Conservation (phyloP, 768 basidiomycete species). For the Saitozyma podzolica region DNA sequence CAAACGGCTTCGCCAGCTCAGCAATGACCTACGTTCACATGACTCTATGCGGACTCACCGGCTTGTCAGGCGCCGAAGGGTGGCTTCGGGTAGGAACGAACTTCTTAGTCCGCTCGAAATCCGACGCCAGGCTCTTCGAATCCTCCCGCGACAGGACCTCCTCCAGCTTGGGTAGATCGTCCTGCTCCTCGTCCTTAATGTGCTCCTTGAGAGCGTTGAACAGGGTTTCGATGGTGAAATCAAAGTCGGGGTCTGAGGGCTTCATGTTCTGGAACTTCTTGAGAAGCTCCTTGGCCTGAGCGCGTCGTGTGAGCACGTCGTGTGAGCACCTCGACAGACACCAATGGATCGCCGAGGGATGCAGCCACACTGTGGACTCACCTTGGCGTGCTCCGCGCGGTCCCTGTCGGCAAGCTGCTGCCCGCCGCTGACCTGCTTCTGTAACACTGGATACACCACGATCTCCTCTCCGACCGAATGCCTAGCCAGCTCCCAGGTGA, state of each 20-base stretch:
- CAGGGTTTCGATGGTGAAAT: conserved; percentile 19
- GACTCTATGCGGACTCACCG: conserved; percentile 14
- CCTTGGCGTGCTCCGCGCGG: conserved; percentile 15
- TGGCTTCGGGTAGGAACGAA: conserved; percentile 32
- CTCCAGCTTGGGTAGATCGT: conserved; percentile 25
- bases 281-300: conserved; percentile 24
- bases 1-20: conserved; percentile 21
- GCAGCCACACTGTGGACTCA: conserved; percentile 1
- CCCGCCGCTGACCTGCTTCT: conserved; percentile 19
- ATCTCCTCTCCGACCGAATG: conserved; percentile 32
- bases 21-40: background rate
- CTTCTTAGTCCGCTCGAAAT: conserved; percentile 27
- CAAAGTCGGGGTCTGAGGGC: conserved; percentile 13
- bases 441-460: conserved; percentile 28
- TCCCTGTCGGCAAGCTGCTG: conserved; percentile 27
- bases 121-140: conserved; percentile 9
- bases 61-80: conserved; percentile 27
- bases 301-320: background rate
- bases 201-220: conserved; percentile 13
- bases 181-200: conserved; percentile 24
- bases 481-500: conserved; percentile 28
- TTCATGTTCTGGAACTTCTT: conserved; percentile 24
- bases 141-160: conserved; percentile 6
- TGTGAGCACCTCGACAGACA: background rate
- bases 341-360: conserved; percentile 1